Evolutionary conservation across 208 protist species (phyloP).

Genomic region (Leishmania amazonensis): DNA sequence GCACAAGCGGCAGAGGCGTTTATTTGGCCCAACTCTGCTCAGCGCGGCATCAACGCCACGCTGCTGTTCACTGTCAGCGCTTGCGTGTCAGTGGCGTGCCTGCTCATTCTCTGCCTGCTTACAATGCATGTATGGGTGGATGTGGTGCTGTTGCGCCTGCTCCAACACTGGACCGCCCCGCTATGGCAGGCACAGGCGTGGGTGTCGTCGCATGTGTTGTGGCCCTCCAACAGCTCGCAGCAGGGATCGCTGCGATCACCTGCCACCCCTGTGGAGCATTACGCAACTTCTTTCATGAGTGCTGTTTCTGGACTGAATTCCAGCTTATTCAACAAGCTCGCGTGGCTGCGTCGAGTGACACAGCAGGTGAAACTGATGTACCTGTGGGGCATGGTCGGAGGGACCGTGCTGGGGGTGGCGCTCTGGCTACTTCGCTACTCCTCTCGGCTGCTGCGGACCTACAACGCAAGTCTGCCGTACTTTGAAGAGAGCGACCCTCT

Average conservation of each 20-base stretch:
- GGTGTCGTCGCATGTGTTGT: slow-evolving; percentile 1
- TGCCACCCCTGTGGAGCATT: neutral
- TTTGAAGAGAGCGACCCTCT: slow-evolving; percentile 9
- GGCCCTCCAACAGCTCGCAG: neutral
- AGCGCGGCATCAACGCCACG: slow-evolving; percentile 8
- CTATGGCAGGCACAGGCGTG: slow-evolving; percentile 5
- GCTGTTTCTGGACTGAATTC: neutral
- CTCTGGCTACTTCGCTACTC: slow-evolving; percentile 25
- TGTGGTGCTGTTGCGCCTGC: slow-evolving; percentile 9
- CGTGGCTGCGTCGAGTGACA: neutral
- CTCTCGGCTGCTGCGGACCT: slow-evolving; percentile 11
- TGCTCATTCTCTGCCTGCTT: slow-evolving; percentile 16
- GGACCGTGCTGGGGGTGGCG: slow-evolving; percentile 19
- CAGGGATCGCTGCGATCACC: neutral
- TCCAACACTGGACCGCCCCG: neutral
- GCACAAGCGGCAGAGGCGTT: neutral
- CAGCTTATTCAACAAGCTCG: neutral
- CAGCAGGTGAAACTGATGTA: slow-evolving; percentile 24
- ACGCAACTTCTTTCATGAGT: neutral
- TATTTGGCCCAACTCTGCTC: neutral
- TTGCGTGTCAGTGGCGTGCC: neutral
- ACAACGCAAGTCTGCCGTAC: slow-evolving; percentile 14
- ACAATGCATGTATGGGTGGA: slow-evolving; percentile 24
- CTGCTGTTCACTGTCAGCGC: slow-evolving; percentile 13
- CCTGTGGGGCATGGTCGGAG: slow-evolving; percentile 23